Evolutionary conservation across 345 rosid species (phyloP).

Genomic region (Eucalyptus grandis): DNA sequence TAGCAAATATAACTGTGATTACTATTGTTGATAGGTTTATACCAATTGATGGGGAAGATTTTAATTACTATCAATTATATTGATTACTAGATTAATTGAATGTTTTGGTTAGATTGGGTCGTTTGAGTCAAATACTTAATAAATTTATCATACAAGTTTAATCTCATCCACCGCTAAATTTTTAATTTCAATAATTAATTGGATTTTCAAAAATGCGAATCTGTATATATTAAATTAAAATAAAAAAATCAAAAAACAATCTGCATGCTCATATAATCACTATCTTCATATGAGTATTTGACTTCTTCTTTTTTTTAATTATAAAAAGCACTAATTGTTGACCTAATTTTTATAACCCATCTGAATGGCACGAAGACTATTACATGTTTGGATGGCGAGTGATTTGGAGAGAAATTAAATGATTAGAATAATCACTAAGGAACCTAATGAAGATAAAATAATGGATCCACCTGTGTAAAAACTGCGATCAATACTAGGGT

Average conservation of each 20-base stretch:
- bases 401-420: background rate
- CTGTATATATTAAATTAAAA: too few relatives aligned
- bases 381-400: background rate
- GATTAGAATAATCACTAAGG: background rate
- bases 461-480: background rate
- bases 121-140: background rate
- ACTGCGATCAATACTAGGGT: background rate
- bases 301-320: too few relatives aligned
- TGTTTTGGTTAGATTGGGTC: background rate
- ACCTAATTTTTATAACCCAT: too few relatives aligned
- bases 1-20: background rate
- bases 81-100: too few relatives aligned
- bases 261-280: background rate
- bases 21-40: background rate
- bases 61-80: too few relatives aligned
- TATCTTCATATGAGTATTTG: background rate
- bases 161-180: too few relatives aligned
- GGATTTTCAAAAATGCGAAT: too few relatives aligned
- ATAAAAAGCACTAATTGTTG: background rate
- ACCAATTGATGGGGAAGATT: background rate
- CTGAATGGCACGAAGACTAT: background rate
- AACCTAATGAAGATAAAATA: background rate
- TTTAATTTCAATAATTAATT: too few relatives aligned
- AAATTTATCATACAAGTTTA: background rate
- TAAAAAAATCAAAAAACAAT: background rate